Percentiles rank a stretch among this genome's conserved stretches.
phyloP scores from a whole-genome alignment of 2,329 filamentous ascomycete genomes.

The Pyricularia pennisetigena region DNA sequence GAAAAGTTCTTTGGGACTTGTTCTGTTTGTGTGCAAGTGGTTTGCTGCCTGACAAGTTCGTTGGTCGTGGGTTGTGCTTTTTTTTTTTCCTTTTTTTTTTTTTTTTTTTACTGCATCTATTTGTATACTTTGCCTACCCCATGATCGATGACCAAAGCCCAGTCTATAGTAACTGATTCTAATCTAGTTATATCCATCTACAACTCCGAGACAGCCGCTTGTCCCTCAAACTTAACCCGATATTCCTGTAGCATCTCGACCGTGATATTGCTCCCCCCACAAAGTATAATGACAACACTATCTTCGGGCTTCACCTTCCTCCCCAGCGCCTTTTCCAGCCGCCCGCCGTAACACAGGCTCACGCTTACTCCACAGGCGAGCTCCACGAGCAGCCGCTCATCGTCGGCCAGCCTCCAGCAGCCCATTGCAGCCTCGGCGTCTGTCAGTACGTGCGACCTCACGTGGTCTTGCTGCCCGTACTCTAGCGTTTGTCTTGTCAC shows the following conservation, averaged over 20 bases:
- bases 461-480: conserved; percentile 20
- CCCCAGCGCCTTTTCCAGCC: background rate
- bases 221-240: background rate
- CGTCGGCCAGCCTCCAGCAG: background rate
- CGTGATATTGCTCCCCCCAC: background rate
- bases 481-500: conserved; percentile 45
- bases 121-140: too few species aligned
- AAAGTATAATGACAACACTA: background rate
- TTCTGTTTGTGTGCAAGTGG: too few species aligned
- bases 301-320: background rate
- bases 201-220: background rate
- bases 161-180: background rate
- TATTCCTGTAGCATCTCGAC: background rate
- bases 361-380: background rate
- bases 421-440: background rate
- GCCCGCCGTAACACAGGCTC: background rate
- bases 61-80: too few species aligned
- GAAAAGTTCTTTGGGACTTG: background rate
- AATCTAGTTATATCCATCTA: background rate
- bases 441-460: background rate
- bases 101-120: too few species aligned
- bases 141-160: background rate
- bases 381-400: background rate
- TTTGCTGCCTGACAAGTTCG: too few species aligned
- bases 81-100: background rate